These are phyloP conservation scores for Phytophthora sp. DNA, from an alignment of 352 stramenopile genomes.

Conservation along the genomic window DNA sequence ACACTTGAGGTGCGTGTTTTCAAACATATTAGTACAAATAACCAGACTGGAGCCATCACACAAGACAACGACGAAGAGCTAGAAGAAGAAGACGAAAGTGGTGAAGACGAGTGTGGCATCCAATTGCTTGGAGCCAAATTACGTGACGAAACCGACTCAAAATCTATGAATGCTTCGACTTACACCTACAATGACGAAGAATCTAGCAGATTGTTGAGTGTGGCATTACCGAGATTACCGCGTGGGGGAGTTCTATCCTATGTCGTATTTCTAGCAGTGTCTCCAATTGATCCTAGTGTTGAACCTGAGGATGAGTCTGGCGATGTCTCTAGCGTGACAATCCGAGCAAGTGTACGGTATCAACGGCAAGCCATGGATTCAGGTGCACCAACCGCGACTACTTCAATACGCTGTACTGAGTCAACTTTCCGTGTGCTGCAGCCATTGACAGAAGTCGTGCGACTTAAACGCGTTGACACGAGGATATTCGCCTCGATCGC, in stretches of 20 bases:
- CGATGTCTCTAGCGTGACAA: conserved; percentile 1
- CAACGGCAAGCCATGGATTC: conserved; percentile 19
- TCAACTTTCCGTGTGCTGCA: conserved; percentile 40
- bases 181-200: conserved; percentile 2
- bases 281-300: conserved; percentile 9
- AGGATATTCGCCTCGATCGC: conserved; percentile 40
- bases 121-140: conserved; percentile 24
- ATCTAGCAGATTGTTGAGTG: conserved; percentile 24
- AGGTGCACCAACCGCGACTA: conserved; percentile 17
- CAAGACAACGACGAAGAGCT: conserved; percentile 9
- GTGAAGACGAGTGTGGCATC: conserved; percentile 24
- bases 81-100: conserved; percentile 8
- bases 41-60: conserved; percentile 1
- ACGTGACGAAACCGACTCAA: not conserved
- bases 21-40: conserved; percentile 6
- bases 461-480: conserved; percentile 43
- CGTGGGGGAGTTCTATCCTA: conserved; percentile 30
- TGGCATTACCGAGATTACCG: conserved; percentile 30
- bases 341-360: conserved; percentile 39
- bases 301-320: conserved; percentile 16
- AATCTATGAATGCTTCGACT: not conserved
- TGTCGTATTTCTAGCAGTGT: conserved; percentile 32
- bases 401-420: conserved; percentile 35
- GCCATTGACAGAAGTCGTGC: conserved; percentile 43
- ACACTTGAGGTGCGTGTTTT: conserved; percentile 55